These are phyloP conservation scores for Beauveria caledonica DNA, from an alignment of 2,329 filamentous ascomycete genomes.

Conservation along the genomic window DNA sequence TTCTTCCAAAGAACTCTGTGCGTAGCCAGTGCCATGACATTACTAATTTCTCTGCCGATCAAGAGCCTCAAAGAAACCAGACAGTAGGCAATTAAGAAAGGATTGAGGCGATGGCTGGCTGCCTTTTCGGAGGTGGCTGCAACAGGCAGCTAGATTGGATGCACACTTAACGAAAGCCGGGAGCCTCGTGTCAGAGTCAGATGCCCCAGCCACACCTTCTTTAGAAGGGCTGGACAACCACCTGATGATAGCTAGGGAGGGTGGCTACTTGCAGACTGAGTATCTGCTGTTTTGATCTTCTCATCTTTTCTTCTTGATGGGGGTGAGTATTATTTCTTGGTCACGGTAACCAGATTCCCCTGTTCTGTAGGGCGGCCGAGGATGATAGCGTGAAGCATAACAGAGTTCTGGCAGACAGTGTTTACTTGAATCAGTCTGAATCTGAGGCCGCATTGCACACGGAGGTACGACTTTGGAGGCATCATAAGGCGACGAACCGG, in stretches of 20 bases:
- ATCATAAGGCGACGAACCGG: too few species aligned
- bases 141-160: not conserved
- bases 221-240: not conserved
- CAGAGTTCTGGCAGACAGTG: too few species aligned
- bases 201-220: not conserved
- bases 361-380: too few species aligned
- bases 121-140: not conserved
- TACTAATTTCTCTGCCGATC: not conserved
- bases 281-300: not conserved
- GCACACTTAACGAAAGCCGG: not conserved
- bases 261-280: not conserved
- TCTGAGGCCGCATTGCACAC: too few species aligned
- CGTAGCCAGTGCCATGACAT: too few species aligned
- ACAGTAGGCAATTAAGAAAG: not conserved
- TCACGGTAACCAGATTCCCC: not conserved
- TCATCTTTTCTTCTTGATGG: not conserved
- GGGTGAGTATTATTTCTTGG: not conserved
- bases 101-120: not conserved
- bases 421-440: too few species aligned
- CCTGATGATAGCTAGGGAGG: not conserved
- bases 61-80: not conserved
- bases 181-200: conserved; percentile 5
- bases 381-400: too few species aligned
- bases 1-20: too few species aligned
- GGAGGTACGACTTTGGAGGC: too few species aligned